These are phyloP conservation scores for Aspergillus puulaauensis DNA, from an alignment of 2,329 filamentous ascomycete genomes.

Conservation along the genomic window DNA sequence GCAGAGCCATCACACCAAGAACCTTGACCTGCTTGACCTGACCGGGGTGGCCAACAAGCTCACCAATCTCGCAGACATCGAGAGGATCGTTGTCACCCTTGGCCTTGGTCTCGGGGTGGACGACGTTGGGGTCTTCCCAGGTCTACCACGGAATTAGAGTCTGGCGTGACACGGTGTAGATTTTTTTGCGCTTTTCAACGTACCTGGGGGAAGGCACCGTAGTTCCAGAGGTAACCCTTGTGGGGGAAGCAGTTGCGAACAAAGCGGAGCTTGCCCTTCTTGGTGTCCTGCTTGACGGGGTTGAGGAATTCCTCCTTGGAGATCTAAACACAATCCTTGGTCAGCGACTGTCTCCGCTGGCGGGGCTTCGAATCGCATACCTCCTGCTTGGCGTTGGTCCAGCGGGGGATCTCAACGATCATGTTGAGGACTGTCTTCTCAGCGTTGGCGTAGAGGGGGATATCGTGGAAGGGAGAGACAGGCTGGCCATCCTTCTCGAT, in stretches of 20 bases:
- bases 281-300: constrained; percentile 98
- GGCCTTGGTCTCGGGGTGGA: constrained; percentile 98
- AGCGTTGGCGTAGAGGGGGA: constrained; percentile 95
- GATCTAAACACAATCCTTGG: constrained; percentile 60
- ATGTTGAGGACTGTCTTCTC: constrained; percentile 98
- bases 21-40: constrained; percentile 99
- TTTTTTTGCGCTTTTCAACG: constrained; percentile 26
- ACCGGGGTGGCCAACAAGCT: constrained; percentile 92
- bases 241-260: constrained; percentile 99
- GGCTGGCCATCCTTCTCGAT: constrained; percentile 96
- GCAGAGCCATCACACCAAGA: constrained; percentile 96
- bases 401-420: constrained; percentile 98
- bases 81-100: constrained; percentile 99
- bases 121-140: constrained; percentile 95
- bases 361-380: constrained; percentile 52
- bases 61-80: constrained; percentile 98
- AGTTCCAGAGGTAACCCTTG: constrained; percentile 99
- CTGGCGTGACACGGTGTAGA: neutral
- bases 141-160: constrained; percentile 59
- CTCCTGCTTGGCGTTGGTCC: constrained; percentile 99
- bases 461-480: constrained; percentile 96
- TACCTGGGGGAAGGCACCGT: constrained; percentile 98
- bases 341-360: constrained; percentile 15
- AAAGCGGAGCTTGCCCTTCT: constrained; percentile 99
- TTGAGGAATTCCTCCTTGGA: constrained; percentile 98